A percentile compares a stretch with the other conserved stretches of the same genome.
Evolutionary conservation across 805 yeast genomes (phyloP).

Genomic region (Tetrapisispora arboricola): DNA sequence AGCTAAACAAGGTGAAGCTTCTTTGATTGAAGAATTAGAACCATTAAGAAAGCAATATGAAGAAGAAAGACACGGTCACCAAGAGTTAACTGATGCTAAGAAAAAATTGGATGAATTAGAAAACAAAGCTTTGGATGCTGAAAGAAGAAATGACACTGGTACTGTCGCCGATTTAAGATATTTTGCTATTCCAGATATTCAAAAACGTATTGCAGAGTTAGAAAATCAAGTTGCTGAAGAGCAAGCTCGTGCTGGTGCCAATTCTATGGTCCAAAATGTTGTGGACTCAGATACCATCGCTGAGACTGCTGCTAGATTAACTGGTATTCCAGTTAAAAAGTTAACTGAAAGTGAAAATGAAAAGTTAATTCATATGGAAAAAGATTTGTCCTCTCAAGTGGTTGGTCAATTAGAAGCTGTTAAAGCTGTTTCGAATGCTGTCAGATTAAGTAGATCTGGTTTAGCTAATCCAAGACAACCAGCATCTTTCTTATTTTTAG

Average conservation of each 20-base stretch:
- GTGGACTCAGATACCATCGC: constrained; percentile 89
- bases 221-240: constrained; percentile 75
- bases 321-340: constrained; percentile 94
- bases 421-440: constrained; percentile 91
- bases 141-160: constrained; percentile 89
- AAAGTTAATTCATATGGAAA: constrained; percentile 91
- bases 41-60: constrained; percentile 80
- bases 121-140: constrained; percentile 90
- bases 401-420: constrained; percentile 96
- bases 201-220: constrained; percentile 60
- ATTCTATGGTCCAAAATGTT: constrained; percentile 71
- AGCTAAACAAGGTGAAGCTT: constrained; percentile 72
- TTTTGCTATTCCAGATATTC: constrained; percentile 92
- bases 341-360: constrained; percentile 91
- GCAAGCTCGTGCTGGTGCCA: constrained; percentile 47
- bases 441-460: constrained; percentile 88
- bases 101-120: constrained; percentile 87
- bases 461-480: constrained; percentile 95
- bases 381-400: constrained; percentile 66
- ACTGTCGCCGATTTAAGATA: constrained; percentile 93
- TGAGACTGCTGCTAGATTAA: constrained; percentile 93
- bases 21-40: constrained; percentile 69
- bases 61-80: constrained; percentile 85
- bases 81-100: constrained; percentile 80
- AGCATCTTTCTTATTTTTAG: constrained; percentile 87